Percentiles rank a stretch among this genome's conserved stretches.
Evolutionary conservation across 1,139 yeast species (phyloP).

Genomic region (Dujonia santamariae): DNA sequence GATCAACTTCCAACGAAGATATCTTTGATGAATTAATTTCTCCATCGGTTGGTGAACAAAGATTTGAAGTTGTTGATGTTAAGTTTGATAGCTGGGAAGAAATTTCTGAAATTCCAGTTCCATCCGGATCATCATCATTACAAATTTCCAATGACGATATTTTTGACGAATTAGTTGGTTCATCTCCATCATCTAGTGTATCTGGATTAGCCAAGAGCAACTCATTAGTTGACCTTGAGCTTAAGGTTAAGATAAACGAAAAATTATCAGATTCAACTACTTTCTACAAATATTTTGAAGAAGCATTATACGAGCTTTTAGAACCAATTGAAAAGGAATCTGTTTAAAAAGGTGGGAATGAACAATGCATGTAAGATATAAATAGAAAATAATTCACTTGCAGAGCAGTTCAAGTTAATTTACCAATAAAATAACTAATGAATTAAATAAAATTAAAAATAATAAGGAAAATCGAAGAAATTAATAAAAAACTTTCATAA

Average conservation of each 20-base stretch:
- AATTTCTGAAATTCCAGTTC: not conserved
- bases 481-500: not conserved
- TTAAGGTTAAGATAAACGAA: constrained; percentile 41
- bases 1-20: constrained; percentile 27
- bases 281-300: constrained; percentile 16
- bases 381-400: too few species aligned
- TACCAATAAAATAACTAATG: not conserved
- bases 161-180: constrained; percentile 49
- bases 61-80: constrained; percentile 49
- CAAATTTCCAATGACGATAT: constrained; percentile 14
- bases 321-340: constrained; percentile 4
- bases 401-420: not conserved
- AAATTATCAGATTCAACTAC: constrained; percentile 33
- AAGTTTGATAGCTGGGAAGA: constrained; percentile 16
- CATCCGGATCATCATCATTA: constrained; percentile 6
- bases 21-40: constrained; percentile 67
- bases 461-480: not conserved
- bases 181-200: constrained; percentile 33
- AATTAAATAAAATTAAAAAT: not conserved
- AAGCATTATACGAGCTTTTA: constrained; percentile 10
- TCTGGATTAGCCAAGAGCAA: constrained; percentile 16
- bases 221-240: constrained; percentile 37
- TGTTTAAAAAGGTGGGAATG: not conserved
- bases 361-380: too few species aligned
- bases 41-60: constrained; percentile 53